phyloP scores from a whole-genome alignment of 1,284 basidiomycete species.

The Anthracocystis panici-leucophaei region DNA sequence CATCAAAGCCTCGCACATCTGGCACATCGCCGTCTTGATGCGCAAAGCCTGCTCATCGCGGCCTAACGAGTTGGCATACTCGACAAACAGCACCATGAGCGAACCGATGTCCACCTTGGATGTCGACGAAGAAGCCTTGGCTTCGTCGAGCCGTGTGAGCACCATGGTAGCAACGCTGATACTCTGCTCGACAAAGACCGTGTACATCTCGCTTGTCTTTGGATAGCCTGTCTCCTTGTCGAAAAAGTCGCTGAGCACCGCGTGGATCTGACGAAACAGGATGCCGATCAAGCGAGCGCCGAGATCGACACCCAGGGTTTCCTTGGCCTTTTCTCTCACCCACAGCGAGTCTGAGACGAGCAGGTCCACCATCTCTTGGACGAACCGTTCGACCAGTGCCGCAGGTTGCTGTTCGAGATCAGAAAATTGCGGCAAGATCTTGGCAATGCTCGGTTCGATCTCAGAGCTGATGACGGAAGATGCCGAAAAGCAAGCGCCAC shows the following conservation, averaged over 20 bases:
- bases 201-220: conserved; percentile 60
- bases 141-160: conserved; percentile 52
- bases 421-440: conserved; percentile 37
- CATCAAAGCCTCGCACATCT: conserved; percentile 64
- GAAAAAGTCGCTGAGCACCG: conserved; percentile 65
- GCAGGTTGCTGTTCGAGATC: conserved; percentile 37
- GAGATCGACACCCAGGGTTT: conserved; percentile 63
- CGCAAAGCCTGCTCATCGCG: conserved; percentile 60
- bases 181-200: conserved; percentile 66
- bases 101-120: conserved; percentile 62
- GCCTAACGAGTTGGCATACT: conserved; percentile 63
- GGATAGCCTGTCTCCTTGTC: conserved; percentile 63
- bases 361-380: conserved; percentile 66
- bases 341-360: conserved; percentile 66
- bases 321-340: conserved; percentile 67
- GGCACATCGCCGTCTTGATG: conserved; percentile 65
- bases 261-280: conserved; percentile 63
- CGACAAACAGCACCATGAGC: conserved; percentile 65
- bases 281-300: conserved; percentile 55
- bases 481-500: conserved; percentile 74
- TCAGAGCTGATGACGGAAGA: conserved; percentile 21
- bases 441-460: conserved; percentile 27
- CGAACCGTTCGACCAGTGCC: conserved; percentile 54
- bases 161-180: conserved; percentile 62
- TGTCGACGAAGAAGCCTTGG: conserved; percentile 29